A percentile compares a stretch with the other conserved stretches of the same genome.
phyloP scores from a whole-genome alignment of 768 basidiomycete genomes.

The Lactarius evosmus region DNA sequence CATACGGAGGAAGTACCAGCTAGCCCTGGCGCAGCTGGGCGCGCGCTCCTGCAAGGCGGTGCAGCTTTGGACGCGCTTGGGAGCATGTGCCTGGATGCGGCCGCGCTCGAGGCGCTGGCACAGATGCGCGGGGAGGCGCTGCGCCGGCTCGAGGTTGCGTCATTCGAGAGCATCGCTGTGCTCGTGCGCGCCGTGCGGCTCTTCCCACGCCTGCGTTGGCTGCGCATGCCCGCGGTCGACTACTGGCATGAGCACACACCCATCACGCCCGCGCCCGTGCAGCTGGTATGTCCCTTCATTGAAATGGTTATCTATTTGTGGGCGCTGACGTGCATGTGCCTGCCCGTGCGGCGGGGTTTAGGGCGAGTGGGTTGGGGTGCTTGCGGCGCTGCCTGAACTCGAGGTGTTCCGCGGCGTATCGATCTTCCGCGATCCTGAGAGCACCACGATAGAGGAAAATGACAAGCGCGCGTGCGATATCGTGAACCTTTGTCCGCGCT shows the following conservation, averaged over 20 bases:
- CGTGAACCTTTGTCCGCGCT: background rate
- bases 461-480: slow-evolving; percentile 4
- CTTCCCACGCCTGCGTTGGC: background rate
- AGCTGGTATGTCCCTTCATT: background rate
- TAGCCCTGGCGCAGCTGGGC: background rate
- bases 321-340: background rate
- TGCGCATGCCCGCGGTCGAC: slow-evolving; percentile 5
- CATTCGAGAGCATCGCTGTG: background rate
- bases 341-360: too few relatives aligned
- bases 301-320: background rate
- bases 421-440: slow-evolving; percentile 1
- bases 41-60: background rate
- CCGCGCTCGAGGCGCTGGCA: background rate
- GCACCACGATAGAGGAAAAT: background rate
- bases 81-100: background rate
- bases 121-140: background rate
- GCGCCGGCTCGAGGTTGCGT: background rate
- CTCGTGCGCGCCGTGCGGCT: background rate
- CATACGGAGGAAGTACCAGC: background rate
- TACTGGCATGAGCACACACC: slow-evolving; percentile 7
- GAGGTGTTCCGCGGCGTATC: slow-evolving; percentile 8
- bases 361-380: background rate
- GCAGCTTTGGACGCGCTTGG: background rate
- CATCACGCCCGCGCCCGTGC: slow-evolving; percentile 1
- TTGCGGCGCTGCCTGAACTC: background rate